These are phyloP conservation scores for Tylopilus sp. DNA, from an alignment of 768 basidiomycete genomes.

Conservation along the genomic window DNA sequence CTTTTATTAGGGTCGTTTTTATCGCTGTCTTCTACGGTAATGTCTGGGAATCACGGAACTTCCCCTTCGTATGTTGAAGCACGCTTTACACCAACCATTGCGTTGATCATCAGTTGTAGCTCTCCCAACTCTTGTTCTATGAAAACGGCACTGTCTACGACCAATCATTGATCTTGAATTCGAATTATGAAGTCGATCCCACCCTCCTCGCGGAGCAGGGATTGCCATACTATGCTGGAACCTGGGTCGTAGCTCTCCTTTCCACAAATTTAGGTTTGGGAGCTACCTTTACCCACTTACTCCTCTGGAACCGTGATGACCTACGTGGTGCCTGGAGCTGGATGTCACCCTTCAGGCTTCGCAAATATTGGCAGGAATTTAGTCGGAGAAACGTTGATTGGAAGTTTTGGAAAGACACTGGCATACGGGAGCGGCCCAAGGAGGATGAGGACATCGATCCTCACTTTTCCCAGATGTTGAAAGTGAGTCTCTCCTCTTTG, in stretches of 20 bases:
- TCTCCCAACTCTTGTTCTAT: constrained; percentile 1
- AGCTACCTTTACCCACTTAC: constrained; percentile 49
- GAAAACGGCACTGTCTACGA: not conserved
- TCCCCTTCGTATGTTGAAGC: constrained; percentile 46
- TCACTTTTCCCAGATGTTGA: constrained; percentile 52
- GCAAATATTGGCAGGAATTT: constrained; percentile 24
- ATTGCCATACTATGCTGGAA: constrained; percentile 29
- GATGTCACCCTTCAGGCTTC: constrained; percentile 34
- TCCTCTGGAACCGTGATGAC: constrained; percentile 53
- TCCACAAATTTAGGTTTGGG: constrained; percentile 28
- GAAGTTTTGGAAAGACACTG: constrained; percentile 33
- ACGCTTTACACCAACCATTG: not conserved
- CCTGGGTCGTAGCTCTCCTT: constrained; percentile 22
- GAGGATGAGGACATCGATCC: constrained; percentile 46
- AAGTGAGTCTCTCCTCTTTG: constrained; percentile 16
- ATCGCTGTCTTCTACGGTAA: constrained; percentile 43
- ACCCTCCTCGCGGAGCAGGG: constrained; percentile 44
- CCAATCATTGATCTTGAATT: not conserved
- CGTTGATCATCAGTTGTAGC: not conserved
- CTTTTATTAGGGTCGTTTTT: constrained; percentile 29
- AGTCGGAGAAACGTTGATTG: constrained; percentile 37
- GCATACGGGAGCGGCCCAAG: constrained; percentile 23
- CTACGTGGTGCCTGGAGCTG: constrained; percentile 46
- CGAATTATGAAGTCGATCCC: constrained; percentile 36
- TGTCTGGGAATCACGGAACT: constrained; percentile 54